Evolutionary conservation across 176 grass and related monocot genomes (phyloP), one percentile per base, ranked within the genome.

Genomic region (Secale cereale): DNA sequence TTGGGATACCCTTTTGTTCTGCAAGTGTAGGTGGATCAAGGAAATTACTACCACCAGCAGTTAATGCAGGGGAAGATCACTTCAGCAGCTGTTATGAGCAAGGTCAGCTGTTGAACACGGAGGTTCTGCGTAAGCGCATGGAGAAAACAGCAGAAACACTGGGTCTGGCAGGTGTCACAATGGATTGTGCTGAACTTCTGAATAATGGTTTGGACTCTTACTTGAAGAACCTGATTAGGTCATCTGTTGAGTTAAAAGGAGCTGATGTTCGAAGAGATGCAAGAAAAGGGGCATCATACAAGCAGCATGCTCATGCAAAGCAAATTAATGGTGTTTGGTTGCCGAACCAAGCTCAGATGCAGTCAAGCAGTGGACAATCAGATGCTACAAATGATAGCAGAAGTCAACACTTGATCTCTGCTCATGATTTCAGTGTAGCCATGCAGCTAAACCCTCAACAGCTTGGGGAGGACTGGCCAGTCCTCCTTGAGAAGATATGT

Each of bases 391-490:
- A 33, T 87, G 90, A 86, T 57, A 69, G 84, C 13, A 88, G 78
- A 82, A 88, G 78, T 77, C 70, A 79, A 70, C 56, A 78, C 40
- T n/a, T 86, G 29, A 77, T 93, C 66, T 91, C 92, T 61, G 62
- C 93, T 72, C 78, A 91, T 67, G 93, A 98, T 90, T 95, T 98
- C 69, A 95, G 85, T 65, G 89, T 98, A 84, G 91, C 93, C 74
- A 95, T 98, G 96, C 93, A 95, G 86, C 76, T 98, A 85, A 98
- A 95, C 48, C 93, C 91, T 69, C 93, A 87, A 67, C 91, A 92
- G 52, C 88, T 98, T 19, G 96, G 96, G 74, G 89, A 87, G 92
- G 82, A 95, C 80, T 95, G 91, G 91, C 86, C 97, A 11, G 72
- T 94, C 81, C 86, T 96, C 20, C 91, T 99, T 78, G 93, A 99